Conservation (phyloP, 768 basidiomycete species). For the Mycena filopes region DNA sequence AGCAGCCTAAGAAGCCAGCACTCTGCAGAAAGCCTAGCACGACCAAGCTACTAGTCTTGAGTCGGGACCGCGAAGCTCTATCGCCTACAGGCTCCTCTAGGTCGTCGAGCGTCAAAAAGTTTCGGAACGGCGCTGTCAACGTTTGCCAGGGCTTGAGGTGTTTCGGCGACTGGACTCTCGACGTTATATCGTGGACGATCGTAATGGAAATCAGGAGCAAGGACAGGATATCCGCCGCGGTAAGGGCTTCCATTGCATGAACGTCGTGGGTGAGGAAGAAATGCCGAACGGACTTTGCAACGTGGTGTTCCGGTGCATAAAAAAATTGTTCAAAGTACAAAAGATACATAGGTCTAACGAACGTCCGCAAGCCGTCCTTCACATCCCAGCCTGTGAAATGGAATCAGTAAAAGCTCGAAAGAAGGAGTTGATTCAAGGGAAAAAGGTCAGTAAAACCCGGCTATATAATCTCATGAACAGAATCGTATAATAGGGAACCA, state of each 20-base stretch:
- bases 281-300: neutral
- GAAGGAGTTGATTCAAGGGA: neutral
- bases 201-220: constrained; percentile 40
- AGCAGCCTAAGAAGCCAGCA: constrained; percentile 54
- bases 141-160: constrained; percentile 34
- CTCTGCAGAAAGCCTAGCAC: constrained; percentile 51
- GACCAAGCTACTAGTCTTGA: constrained; percentile 48
- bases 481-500: constrained; percentile 74
- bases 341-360: constrained; percentile 3
- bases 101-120: constrained; percentile 64
- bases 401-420: constrained; percentile 17
- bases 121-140: constrained; percentile 55
- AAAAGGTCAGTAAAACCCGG: constrained; percentile 54
- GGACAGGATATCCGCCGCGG: constrained; percentile 11
- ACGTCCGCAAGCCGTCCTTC: too few species aligned
- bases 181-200: constrained; percentile 43
- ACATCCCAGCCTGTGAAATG: neutral
- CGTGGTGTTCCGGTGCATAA: neutral
- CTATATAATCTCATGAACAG: constrained; percentile 53
- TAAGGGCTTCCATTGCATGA: neutral
- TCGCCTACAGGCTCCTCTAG: constrained; percentile 53
- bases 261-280: neutral
- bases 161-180: constrained; percentile 42
- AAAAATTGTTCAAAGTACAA: too few species aligned
- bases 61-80: constrained; percentile 37